These are phyloP conservation scores for Epicoccum sorghinum DNA, from an alignment of 2,329 filamentous ascomycete species.

Conservation along the genomic window DNA sequence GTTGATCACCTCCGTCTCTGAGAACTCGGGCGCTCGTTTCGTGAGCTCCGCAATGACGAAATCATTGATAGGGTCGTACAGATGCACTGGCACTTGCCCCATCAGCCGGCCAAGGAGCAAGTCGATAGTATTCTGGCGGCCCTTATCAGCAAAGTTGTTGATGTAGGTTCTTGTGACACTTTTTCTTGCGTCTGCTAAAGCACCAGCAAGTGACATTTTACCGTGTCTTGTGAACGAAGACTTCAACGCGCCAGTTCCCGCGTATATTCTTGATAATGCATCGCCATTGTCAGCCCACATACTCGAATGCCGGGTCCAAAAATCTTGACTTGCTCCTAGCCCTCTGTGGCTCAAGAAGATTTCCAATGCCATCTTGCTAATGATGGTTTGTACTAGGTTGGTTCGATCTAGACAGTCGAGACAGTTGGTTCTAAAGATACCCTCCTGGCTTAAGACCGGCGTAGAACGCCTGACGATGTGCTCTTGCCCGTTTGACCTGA, in stretches of 20 bases:
- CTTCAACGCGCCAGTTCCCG: constrained; percentile 93
- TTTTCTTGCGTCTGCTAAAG: constrained; percentile 93
- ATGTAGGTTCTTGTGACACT: constrained; percentile 93
- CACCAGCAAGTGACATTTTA: constrained; percentile 93
- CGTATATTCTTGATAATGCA: constrained; percentile 91
- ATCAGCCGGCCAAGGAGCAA: constrained; percentile 85
- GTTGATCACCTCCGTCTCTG: constrained; percentile 73
- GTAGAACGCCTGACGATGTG: constrained; percentile 55
- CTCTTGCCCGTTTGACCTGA: constrained; percentile 50
- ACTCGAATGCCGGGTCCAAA: constrained; percentile 90
- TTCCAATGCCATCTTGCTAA: constrained; percentile 92
- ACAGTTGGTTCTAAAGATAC: constrained; percentile 95
- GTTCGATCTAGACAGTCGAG: constrained; percentile 95
- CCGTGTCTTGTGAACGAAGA: constrained; percentile 92
- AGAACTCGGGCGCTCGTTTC: constrained; percentile 72
- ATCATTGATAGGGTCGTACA: constrained; percentile 95
- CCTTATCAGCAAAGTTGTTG: constrained; percentile 96
- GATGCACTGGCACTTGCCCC: constrained; percentile 79
- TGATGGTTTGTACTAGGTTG: constrained; percentile 93
- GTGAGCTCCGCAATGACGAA: constrained; percentile 79
- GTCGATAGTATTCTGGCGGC: constrained; percentile 91
- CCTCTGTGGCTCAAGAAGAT: constrained; percentile 77
- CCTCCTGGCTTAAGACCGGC: constrained; percentile 86
- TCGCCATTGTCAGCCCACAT: constrained; percentile 98
- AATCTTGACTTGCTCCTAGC: constrained; percentile 74